phyloP scores from a whole-genome alignment of 352 stramenopile species.

The Phytophthora sansomeana region DNA sequence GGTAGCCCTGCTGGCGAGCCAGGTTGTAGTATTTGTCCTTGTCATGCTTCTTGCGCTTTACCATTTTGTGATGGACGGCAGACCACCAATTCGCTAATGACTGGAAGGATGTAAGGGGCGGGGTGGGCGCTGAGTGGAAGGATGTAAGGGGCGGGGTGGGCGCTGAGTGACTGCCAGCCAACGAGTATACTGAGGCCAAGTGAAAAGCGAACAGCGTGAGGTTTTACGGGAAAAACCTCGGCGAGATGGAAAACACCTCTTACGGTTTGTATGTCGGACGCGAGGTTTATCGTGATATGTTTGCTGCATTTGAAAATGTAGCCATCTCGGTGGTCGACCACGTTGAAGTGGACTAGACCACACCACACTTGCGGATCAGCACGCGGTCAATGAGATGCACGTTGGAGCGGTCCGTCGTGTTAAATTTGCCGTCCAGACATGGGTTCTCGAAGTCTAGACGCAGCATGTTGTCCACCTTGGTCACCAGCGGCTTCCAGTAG shows the following conservation, averaged over 20 bases:
- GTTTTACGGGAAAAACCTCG: conserved; percentile 38
- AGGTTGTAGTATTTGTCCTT: conserved; percentile 99
- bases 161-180: conserved; percentile 36
- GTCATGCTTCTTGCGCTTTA: conserved; percentile 98
- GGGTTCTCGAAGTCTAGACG: conserved; percentile 88
- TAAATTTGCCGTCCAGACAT: conserved; percentile 76
- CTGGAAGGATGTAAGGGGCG: not conserved
- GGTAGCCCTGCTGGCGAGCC: conserved; percentile 98
- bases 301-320: conserved; percentile 19
- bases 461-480: conserved; percentile 85
- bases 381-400: conserved; percentile 85
- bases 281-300: conserved; percentile 36
- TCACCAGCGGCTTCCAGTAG: conserved; percentile 86
- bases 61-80: conserved; percentile 57
- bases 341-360: conserved; percentile 14
- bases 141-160: no score
- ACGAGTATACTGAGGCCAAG: conserved; percentile 44
- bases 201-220: conserved; percentile 18
- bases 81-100: conserved; percentile 43
- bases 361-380: conserved; percentile 48
- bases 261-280: conserved; percentile 12
- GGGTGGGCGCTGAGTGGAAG: conserved; percentile 14
- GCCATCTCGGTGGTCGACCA: conserved; percentile 4
- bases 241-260: conserved; percentile 24
- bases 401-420: conserved; percentile 79